A percentile compares a stretch with the other conserved stretches of the same genome.
Conservation (phyloP, 1,139 yeast species). For the Yamadazyma siamensis region DNA sequence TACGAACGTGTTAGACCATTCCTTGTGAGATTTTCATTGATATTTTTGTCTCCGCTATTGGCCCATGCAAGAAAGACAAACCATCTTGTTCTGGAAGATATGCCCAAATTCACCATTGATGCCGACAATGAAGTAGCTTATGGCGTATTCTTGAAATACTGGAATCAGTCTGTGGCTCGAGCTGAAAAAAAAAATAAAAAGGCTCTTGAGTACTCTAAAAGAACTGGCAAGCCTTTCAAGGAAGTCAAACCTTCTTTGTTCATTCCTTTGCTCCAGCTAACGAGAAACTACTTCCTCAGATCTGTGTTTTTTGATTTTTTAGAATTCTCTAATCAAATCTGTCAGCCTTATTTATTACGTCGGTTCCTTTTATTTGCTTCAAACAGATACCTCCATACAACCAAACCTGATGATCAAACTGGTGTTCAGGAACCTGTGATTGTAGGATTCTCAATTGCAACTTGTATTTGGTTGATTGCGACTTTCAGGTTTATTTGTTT, state of each 20-base stretch:
- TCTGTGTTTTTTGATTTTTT: slow-evolving; percentile 17
- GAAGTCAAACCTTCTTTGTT: slow-evolving; percentile 25
- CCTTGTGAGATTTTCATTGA: slow-evolving; percentile 20
- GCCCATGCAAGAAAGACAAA: slow-evolving; percentile 18
- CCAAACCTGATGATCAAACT: slow-evolving; percentile 3
- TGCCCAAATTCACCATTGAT: slow-evolving; percentile 23
- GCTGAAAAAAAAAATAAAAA: slow-evolving; percentile 14
- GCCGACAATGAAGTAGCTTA: slow-evolving; percentile 20
- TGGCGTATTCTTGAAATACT: slow-evolving; percentile 16
- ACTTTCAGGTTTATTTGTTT: slow-evolving; percentile 23
- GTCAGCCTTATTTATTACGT: slow-evolving; percentile 32
- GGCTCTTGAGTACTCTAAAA: slow-evolving; percentile 6
- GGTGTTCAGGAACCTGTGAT: slow-evolving; percentile 23
- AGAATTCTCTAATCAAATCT: slow-evolving; percentile 20
- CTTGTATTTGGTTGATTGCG: slow-evolving; percentile 23
- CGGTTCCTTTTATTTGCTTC: slow-evolving; percentile 26
- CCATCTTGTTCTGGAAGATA: slow-evolving; percentile 18
- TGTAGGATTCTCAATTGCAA: slow-evolving; percentile 29
- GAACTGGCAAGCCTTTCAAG: slow-evolving; percentile 5
- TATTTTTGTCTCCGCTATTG: slow-evolving; percentile 22
- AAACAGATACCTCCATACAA: slow-evolving; percentile 9
- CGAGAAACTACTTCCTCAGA: slow-evolving; percentile 7
- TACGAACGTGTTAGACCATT: slow-evolving; percentile 20
- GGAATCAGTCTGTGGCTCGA: slow-evolving; percentile 20
- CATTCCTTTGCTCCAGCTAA: slow-evolving; percentile 4